These are phyloP conservation scores for Cordyceps pruinosa DNA, from an alignment of 2,329 filamentous ascomycete genomes.

Conservation along the genomic window DNA sequence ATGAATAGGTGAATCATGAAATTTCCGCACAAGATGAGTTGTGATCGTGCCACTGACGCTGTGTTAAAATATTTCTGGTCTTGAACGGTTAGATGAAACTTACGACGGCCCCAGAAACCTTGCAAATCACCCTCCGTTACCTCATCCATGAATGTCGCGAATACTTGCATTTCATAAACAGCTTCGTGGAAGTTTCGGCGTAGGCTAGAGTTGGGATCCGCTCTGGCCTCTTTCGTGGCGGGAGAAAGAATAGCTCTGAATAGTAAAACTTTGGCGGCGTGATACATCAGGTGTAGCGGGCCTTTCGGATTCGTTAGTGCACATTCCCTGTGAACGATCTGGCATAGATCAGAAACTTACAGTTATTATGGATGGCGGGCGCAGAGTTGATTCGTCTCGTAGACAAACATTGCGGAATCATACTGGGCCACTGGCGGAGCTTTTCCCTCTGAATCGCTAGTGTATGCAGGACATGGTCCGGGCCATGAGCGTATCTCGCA, in stretches of 20 bases:
- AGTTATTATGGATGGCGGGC: constrained; percentile 18
- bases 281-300: constrained; percentile 36
- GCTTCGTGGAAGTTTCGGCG: constrained; percentile 29
- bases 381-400: constrained; percentile 17
- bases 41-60: constrained; percentile 27
- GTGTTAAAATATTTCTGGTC: neutral
- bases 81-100: constrained; percentile 17
- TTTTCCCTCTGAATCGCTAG: constrained; percentile 23
- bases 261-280: constrained; percentile 34
- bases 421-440: constrained; percentile 29
- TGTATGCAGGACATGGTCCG: constrained; percentile 16
- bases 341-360: constrained; percentile 13
- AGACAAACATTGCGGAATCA: constrained; percentile 30
- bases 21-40: constrained; percentile 40
- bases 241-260: constrained; percentile 40
- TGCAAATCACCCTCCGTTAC: constrained; percentile 30
- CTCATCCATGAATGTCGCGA: constrained; percentile 31
- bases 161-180: constrained; percentile 29
- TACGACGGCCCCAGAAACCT: constrained; percentile 39
- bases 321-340: neutral
- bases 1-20: constrained; percentile 43
- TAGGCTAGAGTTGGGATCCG: constrained; percentile 28
- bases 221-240: constrained; percentile 34
- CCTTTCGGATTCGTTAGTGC: constrained; percentile 15
- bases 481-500: constrained; percentile 14